Conservation (phyloP, 2,329 filamentous ascomycete genomes). For the Lasiodiplodia theobromae region DNA sequence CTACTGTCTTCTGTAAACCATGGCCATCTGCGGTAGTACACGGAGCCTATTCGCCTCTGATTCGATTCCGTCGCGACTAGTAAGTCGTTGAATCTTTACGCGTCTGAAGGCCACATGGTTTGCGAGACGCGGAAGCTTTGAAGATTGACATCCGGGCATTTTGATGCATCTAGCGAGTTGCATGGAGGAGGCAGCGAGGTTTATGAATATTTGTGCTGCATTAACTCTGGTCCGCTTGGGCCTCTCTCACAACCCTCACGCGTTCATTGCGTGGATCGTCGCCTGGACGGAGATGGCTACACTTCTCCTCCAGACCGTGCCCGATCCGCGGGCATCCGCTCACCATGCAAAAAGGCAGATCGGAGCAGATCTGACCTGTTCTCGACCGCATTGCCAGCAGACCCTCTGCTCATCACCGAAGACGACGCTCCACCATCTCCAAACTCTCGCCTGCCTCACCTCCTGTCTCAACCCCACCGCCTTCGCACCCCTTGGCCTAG, state of each 20-base stretch:
- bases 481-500: conserved; percentile 10
- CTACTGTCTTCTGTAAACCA: background rate
- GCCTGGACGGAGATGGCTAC: background rate
- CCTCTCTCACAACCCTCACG: conserved; percentile 3
- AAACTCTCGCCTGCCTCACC: conserved; percentile 14
- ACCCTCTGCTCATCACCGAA: conserved; percentile 4
- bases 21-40: background rate
- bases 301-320: background rate
- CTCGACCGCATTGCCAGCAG: conserved; percentile 4
- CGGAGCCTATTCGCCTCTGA: background rate
- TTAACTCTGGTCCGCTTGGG: background rate
- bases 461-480: conserved; percentile 18
- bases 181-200: no score
- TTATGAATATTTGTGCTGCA: background rate
- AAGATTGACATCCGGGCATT: background rate
- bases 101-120: background rate
- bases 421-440: conserved; percentile 10
- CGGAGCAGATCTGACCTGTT: background rate
- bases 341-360: background rate
- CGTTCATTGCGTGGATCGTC: background rate
- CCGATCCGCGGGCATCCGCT: background rate
- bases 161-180: background rate
- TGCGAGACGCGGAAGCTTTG: background rate
- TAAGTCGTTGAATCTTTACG: background rate
- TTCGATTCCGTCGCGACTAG: background rate